Evolutionary conservation across 495 filamentous ascomycete genomes (phyloP).

Genomic region (Penicillium atrosanguineum): DNA sequence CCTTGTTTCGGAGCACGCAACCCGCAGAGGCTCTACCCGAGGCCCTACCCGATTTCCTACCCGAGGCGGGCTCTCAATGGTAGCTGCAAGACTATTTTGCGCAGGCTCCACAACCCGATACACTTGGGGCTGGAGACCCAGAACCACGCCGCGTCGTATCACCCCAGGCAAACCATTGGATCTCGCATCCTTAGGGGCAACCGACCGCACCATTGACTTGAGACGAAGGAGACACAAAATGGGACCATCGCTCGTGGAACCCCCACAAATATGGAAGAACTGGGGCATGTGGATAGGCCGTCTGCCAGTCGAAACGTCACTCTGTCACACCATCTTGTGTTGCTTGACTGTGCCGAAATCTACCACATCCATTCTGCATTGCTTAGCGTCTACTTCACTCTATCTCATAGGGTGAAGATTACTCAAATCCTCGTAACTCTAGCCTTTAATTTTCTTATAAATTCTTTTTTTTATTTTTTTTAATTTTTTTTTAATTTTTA

Average conservation of each 20-base stretch:
- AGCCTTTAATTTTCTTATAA: neutral
- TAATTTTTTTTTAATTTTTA: too few species aligned
- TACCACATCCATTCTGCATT: neutral
- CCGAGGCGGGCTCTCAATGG: conserved; percentile 5
- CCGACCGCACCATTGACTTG: conserved; percentile 1
- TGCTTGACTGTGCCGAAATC: conserved; percentile 3
- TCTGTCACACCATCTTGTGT: conserved; percentile 22
- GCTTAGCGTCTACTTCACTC: conserved; percentile 1
- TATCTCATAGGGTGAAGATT: neutral
- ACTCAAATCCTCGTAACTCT: neutral
- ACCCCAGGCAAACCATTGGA: conserved; percentile 1
- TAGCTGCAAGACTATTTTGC: conserved; percentile 2
- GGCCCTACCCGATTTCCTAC: too few species aligned
- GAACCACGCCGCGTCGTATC: conserved; percentile 5
- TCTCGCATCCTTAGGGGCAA: neutral
- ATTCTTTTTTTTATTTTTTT: too few species aligned
- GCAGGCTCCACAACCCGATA: conserved; percentile 18
- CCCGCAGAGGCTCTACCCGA: conserved; percentile 10
- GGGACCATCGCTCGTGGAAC: conserved; percentile 7
- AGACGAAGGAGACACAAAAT: conserved; percentile 3
- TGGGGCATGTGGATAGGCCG: conserved; percentile 14
- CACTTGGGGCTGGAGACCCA: conserved; percentile 11
- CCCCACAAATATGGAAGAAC: neutral
- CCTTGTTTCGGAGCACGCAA: neutral
- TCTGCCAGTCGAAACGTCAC: conserved; percentile 9